Base-by-base conservation (phyloP, 805 yeast species). In the Yarrowia phangngaensis region DNA sequence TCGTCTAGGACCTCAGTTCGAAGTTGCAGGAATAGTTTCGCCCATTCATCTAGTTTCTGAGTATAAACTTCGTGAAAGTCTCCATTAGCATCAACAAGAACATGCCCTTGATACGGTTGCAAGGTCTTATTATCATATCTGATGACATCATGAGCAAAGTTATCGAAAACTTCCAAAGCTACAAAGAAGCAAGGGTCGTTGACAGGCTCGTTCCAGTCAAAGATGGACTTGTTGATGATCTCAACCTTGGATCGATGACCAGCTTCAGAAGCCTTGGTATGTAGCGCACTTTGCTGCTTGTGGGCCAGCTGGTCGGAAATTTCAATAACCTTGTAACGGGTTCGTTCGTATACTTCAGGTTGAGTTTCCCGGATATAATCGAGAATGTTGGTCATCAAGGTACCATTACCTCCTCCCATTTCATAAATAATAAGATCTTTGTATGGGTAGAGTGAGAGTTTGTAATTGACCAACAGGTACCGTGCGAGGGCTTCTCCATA, bases 371-470 rank as follows among this genome's bases (percentile, higher is more conserved):
- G 69, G 52, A 86, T 72, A 60, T 72, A 85, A 58, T 80, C 79
- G 54, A 86, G 64, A 8, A 86, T 75, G 58, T 85, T 82, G 48
- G 72, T 62, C 95, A 87, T 86, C 52, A 86, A 64, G 0, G 94
- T 85, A 31, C 95, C 95, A 58, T 86, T 86, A 56, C 95, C 95
- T 15, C 88, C 95, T 52, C 95, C 95, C 72, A 84, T 77, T 64
- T 87, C 95, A 64, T 85, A 87, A 19, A 86, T 83, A 6, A 78
- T 72, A 36, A 90, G 67, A 59, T 84, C 88, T 31, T 74, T 70
- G 58, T 80, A 80, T 0, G 89, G 90, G 56, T 78, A 82, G 31
- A 74, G 67, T 54, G 80, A 80, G 56, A 79, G 66, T 62, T 80
- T 79, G 61, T 82, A 84, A 60, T 84, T 81, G 7, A 79, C 80